These are phyloP conservation scores for Claviceps pazoutovae DNA, from an alignment of 2,329 filamentous ascomycete genomes.

Conservation along the genomic window DNA sequence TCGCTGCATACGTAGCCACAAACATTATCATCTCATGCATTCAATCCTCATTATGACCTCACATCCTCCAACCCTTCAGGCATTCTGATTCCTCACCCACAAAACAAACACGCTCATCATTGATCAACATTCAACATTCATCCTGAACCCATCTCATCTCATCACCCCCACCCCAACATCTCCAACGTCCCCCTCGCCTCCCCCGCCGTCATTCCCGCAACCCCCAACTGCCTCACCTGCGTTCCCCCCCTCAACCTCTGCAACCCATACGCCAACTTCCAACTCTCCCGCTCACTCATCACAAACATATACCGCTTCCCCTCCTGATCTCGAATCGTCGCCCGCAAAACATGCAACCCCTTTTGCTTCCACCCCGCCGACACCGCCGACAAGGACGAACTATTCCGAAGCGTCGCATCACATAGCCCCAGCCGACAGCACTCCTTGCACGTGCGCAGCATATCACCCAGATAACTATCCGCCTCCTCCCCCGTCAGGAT, in stretches of 20 bases:
- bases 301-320: conserved; percentile 54
- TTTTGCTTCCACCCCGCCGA: conserved; percentile 40
- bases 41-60: no score
- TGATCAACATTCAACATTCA: not conserved
- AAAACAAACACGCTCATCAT: not conserved
- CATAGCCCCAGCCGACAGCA: conserved; percentile 43
- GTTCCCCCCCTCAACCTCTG: conserved; percentile 46
- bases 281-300: conserved; percentile 48
- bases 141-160: not conserved
- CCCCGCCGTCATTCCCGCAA: conserved; percentile 38
- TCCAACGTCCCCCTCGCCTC: conserved; percentile 44
- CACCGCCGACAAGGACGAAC: conserved; percentile 24
- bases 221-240: conserved; percentile 44
- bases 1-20: no score
- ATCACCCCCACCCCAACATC: conserved; percentile 38
- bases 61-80: no score
- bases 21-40: no score
- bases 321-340: conserved; percentile 50
- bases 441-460: conserved; percentile 51
- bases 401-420: conserved; percentile 28
- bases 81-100: no score
- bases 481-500: conserved; percentile 49
- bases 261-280: conserved; percentile 52
- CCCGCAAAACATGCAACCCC: conserved; percentile 48
- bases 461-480: conserved; percentile 47